A percentile compares a stretch with the other conserved stretches of the same genome.
Conservation (phyloP, 2,329 filamentous ascomycete genomes). For the Monilinia aucupariae region DNA sequence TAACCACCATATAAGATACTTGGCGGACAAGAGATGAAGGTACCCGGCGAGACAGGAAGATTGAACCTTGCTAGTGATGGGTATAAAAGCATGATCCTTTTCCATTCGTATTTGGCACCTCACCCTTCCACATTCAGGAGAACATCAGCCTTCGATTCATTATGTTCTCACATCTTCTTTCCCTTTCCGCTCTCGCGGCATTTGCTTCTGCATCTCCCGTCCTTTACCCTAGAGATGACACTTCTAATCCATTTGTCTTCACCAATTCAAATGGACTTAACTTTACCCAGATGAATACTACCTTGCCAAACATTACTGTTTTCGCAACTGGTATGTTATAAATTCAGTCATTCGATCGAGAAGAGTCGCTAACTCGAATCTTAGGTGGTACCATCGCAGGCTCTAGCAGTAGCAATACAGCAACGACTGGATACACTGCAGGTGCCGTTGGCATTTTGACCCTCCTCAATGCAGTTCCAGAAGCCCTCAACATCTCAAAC, state of each 20-base stretch:
- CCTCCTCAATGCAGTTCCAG: conserved; percentile 50
- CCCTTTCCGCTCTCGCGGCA: conserved; percentile 15
- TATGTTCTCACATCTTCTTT: conserved; percentile 10
- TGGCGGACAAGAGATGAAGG: neutral
- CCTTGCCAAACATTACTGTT: conserved; percentile 27
- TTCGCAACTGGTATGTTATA: conserved; percentile 26
- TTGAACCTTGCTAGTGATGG: neutral
- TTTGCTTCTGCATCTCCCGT: conserved; percentile 23
- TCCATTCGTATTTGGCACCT: neutral
- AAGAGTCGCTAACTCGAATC: conserved; percentile 20
- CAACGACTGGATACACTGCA: conserved; percentile 52
- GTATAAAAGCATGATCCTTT: neutral
- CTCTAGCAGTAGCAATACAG: conserved; percentile 42
- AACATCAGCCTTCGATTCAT: neutral
- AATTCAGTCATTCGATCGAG: accelerated
- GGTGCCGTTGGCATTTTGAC: conserved; percentile 33
- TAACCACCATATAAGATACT: conserved; percentile 2
- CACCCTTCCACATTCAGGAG: neutral
- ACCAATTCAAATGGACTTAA: conserved; percentile 29
- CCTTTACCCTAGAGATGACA: conserved; percentile 16
- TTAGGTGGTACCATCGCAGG: conserved; percentile 55
- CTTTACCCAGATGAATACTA: conserved; percentile 28
- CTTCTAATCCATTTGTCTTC: conserved; percentile 24
- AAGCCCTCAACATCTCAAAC: conserved; percentile 50
- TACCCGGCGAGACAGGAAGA: neutral